A percentile compares a stretch with the other conserved stretches of the same genome.
phyloP scores from a whole-genome alignment of 495 filamentous ascomycete species.

The Cercophora newfieldiana region DNA sequence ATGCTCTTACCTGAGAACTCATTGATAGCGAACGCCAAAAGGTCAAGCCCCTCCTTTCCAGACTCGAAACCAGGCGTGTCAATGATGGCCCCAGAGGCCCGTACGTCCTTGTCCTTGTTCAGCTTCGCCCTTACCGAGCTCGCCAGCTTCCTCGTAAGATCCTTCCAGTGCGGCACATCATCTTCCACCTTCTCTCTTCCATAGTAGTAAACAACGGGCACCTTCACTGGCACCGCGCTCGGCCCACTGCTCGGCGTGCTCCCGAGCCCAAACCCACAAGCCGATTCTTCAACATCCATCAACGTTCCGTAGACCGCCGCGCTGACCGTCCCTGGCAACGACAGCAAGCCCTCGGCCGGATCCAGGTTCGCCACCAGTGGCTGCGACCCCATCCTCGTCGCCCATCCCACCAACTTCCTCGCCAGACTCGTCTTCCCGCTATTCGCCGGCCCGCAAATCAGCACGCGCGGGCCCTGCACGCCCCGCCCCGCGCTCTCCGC shows the following conservation, averaged over 20 bases:
- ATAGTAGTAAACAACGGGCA: conserved; percentile 90
- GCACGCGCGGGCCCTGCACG: conserved; percentile 69
- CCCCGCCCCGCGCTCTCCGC: conserved; percentile 29
- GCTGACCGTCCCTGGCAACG: conserved; percentile 80
- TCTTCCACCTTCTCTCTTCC: conserved; percentile 75
- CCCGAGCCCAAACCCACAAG: conserved; percentile 87
- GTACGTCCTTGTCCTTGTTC: conserved; percentile 70
- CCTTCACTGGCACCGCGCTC: conserved; percentile 81
- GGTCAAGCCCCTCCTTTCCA: conserved; percentile 59
- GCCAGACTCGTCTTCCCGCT: conserved; percentile 83
- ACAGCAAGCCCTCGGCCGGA: conserved; percentile 80
- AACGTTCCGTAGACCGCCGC: conserved; percentile 80
- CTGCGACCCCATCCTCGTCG: conserved; percentile 70
- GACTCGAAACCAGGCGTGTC: conserved; percentile 74
- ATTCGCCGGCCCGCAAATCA: conserved; percentile 79
- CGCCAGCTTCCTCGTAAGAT: conserved; percentile 73
- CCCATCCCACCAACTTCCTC: conserved; percentile 80
- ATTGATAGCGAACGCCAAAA: conserved; percentile 77
- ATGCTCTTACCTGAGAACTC: conserved; percentile 72
- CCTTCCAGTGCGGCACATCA: conserved; percentile 69
- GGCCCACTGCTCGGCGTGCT: conserved; percentile 85
- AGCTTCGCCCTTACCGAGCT: conserved; percentile 76
- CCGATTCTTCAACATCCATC: conserved; percentile 67
- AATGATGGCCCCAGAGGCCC: conserved; percentile 75
- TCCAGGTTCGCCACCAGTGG: conserved; percentile 86